Evolutionary conservation across 2,329 filamentous ascomycete species (phyloP).

Genomic region (Podosphaera xanthii): DNA sequence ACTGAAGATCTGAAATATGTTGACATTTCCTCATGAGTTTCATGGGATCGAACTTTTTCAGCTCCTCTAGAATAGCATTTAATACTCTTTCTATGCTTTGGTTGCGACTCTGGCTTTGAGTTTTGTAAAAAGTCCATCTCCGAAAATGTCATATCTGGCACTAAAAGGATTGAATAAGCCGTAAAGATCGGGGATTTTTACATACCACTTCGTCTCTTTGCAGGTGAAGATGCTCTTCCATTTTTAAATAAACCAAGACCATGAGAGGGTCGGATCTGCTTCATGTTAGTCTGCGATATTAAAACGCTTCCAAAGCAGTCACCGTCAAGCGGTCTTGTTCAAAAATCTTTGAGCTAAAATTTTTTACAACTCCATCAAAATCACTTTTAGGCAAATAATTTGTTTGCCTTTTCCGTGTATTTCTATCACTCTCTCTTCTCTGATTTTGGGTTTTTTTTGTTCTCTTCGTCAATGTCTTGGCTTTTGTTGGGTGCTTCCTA

Average conservation of each 20-base stretch:
- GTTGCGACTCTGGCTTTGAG: conserved; percentile 7
- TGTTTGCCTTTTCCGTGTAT: conserved; percentile 14
- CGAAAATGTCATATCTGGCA: conserved; percentile 29
- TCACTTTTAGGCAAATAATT: conserved; percentile 22
- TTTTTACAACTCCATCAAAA: conserved; percentile 9
- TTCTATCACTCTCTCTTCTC: conserved; percentile 7
- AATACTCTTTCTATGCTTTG: conserved; percentile 11
- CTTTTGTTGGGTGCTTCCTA: conserved; percentile 3
- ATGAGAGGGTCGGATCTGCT: conserved; percentile 18
- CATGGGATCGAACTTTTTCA: conserved; percentile 7
- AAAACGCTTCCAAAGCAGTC: conserved; percentile 6
- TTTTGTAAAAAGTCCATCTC: conserved; percentile 24
- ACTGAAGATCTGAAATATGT: conserved; percentile 11
- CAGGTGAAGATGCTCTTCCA: conserved; percentile 18
- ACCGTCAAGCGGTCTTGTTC: conserved; percentile 29
- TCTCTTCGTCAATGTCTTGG: conserved; percentile 12
- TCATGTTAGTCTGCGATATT: not conserved
- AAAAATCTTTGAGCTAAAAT: conserved; percentile 32
- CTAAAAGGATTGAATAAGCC: conserved; percentile 14
- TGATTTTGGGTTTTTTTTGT: conserved; percentile 5
- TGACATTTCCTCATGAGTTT: conserved; percentile 12
- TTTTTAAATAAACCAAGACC: conserved; percentile 24
- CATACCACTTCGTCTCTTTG: conserved; percentile 19
- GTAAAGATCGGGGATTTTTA: not conserved
- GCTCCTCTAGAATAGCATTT: conserved; percentile 11